These are phyloP conservation scores for Spirogloea muscicola DNA, from an alignment of 139 green algal genomes.

Conservation along the genomic window DNA sequence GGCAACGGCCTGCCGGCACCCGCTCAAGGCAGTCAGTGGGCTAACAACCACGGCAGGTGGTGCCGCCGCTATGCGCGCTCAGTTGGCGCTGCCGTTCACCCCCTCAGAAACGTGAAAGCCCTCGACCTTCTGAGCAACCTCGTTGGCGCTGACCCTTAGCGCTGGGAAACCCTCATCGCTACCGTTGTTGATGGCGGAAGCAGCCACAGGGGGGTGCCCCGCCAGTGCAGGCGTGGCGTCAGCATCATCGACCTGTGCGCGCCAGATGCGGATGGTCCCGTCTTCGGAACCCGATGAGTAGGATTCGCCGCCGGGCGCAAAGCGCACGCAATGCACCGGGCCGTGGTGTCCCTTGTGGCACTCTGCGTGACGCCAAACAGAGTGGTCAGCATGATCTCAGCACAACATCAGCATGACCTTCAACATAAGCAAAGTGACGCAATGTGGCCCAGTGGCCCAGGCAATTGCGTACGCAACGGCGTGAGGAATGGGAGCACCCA, in stretches of 20 bases:
- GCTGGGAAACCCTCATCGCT: not conserved
- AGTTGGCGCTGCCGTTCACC: not conserved
- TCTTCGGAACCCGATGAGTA: slow-evolving; percentile 94
- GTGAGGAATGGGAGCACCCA: slow-evolving; percentile 8
- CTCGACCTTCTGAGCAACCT: not conserved
- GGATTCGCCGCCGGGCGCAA: slow-evolving; percentile 78
- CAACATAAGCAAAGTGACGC: no score
- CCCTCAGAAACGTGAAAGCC: not conserved
- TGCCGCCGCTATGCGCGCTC: no score
- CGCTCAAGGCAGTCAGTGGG: no score
- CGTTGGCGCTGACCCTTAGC: not conserved
- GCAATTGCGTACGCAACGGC: no score
- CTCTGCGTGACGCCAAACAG: no score
- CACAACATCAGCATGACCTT: no score
- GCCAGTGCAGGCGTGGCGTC: not conserved
- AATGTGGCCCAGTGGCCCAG: no score
- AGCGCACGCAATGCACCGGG: slow-evolving; percentile 90
- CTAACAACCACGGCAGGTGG: no score
- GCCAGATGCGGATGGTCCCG: slow-evolving; percentile 94
- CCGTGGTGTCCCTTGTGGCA: slow-evolving; percentile 92
- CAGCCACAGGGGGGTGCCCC: not conserved
- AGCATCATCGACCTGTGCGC: not conserved
- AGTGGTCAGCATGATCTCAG: no score
- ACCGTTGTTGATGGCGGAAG: no score
- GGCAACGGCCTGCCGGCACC: no score